Evolutionary conservation across 345 rosid species (phyloP), one percentile per base, ranked within the genome.

Genomic region (Sisymbrium altissimum): DNA sequence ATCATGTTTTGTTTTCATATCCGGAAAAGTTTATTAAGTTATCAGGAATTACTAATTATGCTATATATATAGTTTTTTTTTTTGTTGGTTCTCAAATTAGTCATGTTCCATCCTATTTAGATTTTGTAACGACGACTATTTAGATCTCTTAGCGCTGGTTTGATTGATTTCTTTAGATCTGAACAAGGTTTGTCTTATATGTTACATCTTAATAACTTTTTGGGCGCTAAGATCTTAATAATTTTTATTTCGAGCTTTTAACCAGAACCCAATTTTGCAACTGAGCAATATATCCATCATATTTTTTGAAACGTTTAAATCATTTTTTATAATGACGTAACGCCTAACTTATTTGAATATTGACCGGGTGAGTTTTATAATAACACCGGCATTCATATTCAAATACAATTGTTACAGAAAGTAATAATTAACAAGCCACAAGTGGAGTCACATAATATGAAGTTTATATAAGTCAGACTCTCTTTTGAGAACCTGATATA

Each of bases 341-440:
- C 56, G 56, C 10, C 56, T 23, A 29, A 52, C 13, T 18, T 50
- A 52, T 60, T 53, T 41, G 50, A 75, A 53, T 75, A 43, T 75
- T 75, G 74, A 62, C 70, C 41, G 50, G 23, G 14, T 33, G 33
- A 33, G 52, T 62, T 61, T 59, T 40, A 61, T 64, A 49, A 32
- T 60, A 69, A 29, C 40, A 54, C 70, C 65, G 52, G 52, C 65
- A 58, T 25, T 35, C 58, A 25, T 53, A 53, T 53, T 53, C 35
- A 25, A 53, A 53, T 53, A 53, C 15, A 53, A 13, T 53, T 53
- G 58, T 27, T 27, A 13, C 46, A 32, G 25, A 67, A 64, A 21
- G 11, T 38, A 41, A 41, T 18, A 41, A 23, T 50, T 52, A 68
- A 52, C 10, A 19, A 76, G 11, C 25, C 45, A 35, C 65, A 62